Percentiles rank a stretch among this genome's conserved stretches.
Conservation (phyloP, 2,329 filamentous ascomycete species). For the Cercospora brassicicola region DNA sequence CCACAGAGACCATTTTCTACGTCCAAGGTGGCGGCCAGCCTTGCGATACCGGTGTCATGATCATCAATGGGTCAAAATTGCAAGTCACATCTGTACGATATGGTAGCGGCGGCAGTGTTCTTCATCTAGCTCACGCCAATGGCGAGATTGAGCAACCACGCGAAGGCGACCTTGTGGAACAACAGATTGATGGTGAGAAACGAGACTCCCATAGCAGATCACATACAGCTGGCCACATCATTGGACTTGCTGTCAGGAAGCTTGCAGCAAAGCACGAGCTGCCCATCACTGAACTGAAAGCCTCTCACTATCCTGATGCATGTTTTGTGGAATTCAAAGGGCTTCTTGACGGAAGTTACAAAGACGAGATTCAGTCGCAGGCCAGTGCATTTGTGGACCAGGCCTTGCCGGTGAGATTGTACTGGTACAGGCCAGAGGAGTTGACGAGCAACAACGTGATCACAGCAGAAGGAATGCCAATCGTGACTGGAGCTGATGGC, state of each 20-base stretch:
- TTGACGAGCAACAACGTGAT: slow-evolving; percentile 26
- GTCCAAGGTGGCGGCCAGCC: slow-evolving; percentile 74
- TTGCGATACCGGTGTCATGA: slow-evolving; percentile 64
- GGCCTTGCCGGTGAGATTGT: slow-evolving; percentile 61
- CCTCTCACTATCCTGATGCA: slow-evolving; percentile 67
- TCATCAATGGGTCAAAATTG: slow-evolving; percentile 43
- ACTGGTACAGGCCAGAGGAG: slow-evolving; percentile 60
- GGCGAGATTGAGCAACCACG: slow-evolving; percentile 1
- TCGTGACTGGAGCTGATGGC: slow-evolving; percentile 43
- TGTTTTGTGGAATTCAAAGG: slow-evolving; percentile 69
- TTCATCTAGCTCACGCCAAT: slow-evolving; percentile 57
- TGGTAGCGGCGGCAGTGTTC: slow-evolving; percentile 56
- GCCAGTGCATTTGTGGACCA: slow-evolving; percentile 60
- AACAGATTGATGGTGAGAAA: slow-evolving; percentile 61
- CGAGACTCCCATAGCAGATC: slow-evolving; percentile 65
- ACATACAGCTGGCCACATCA: slow-evolving; percentile 72
- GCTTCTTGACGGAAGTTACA: slow-evolving; percentile 63
- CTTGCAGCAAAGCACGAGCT: slow-evolving; percentile 57
- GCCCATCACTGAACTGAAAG: slow-evolving; percentile 62
- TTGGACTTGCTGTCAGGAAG: slow-evolving; percentile 65
- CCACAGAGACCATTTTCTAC: slow-evolving; percentile 70
- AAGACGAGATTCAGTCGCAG: slow-evolving; percentile 61
- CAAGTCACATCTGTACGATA: slow-evolving; percentile 59
- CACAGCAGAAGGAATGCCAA: slow-evolving; percentile 16
- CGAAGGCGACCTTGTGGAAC: slow-evolving; percentile 51